Evolutionary conservation across 2,329 filamentous ascomycete species (phyloP), one percentile per base, ranked within the genome.

Genomic region (Aureobasidium lini): DNA sequence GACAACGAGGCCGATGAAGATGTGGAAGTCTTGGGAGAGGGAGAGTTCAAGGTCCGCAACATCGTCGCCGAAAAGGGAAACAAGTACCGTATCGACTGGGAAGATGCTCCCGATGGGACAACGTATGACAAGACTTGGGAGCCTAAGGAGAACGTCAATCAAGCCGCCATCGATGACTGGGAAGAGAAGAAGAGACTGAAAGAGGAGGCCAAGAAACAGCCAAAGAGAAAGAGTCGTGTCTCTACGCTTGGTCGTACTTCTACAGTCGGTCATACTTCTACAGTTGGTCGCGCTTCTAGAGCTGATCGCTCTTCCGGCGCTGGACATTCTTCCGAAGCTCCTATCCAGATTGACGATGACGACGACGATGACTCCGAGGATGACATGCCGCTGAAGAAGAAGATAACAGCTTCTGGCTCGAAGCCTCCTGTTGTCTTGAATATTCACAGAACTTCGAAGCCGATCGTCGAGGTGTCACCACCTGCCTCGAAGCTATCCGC

Each of bases 81-180:
- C 10, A 62, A 73, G n/a, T 86, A 84, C 64, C 67, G 75, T 3
- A 77, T 86, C 57, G 77, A 84, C 65, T 86, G 84, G 84, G 77
- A 75, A 49, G 76, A 79, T 65, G n/a, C 32, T 36, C 61, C 64
- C 2, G 81, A 80, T 40, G 80, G 79, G 16, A 67, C 77, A 62
- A 61, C 63, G 1, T 85, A 78, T 66, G 59, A 70, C 3, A 77
- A 77, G 9, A 79, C 72, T 49, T 86, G 84, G 84, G 82, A 77
- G 53, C 72, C 69, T 0, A 74, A 75, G 42, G 53, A 42, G 6
- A 66, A 70, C 66, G 70, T 70, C 2, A 76, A 70, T 56, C 60
- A 67, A n/a, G 48, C 61, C n/a, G 67, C 73, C 6, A 63, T 76
- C 2, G 63, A 63, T 7, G 68, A 73, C 16, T 75, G 72, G 72